Percentiles rank a stretch among this genome's conserved stretches.
Conservation (phyloP, 2,329 filamentous ascomycete genomes). For the Botryotinia narcissicola region DNA sequence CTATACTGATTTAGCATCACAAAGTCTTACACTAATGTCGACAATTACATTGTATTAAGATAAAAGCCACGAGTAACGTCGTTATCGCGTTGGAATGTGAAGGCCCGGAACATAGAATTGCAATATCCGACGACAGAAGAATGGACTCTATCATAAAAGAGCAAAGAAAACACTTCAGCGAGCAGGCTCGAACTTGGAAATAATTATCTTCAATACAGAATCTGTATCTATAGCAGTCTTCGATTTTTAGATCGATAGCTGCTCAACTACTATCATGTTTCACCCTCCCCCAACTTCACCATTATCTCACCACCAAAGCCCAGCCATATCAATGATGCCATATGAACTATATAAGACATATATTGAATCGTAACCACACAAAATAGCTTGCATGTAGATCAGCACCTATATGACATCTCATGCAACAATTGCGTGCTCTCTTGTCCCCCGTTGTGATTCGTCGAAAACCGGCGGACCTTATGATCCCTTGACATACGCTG, state of each 20-base stretch:
- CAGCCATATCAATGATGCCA: slow-evolving; percentile 16
- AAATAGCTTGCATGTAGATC: not conserved
- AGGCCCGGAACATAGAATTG: not conserved
- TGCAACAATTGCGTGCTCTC: slow-evolving; percentile 20
- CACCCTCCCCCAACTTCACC: slow-evolving; percentile 3
- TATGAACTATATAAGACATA: slow-evolving; percentile 7
- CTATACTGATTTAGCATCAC: not conserved
- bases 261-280: not conserved
- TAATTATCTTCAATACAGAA: not conserved
- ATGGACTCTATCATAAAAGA: not conserved
- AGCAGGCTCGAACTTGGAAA: not conserved
- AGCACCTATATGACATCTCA: slow-evolving; percentile 1
- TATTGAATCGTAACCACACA: not conserved
- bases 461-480: not conserved
- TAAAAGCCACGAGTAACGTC: too few relatives aligned
- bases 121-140: not conserved
- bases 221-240: not conserved
- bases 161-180: not conserved
- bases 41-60: not conserved
- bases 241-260: not conserved
- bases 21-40: not conserved
- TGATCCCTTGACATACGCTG: not conserved
- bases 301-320: not conserved
- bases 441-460: not conserved
- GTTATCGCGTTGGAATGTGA: slow-evolving; percentile 5